Percentiles rank a stretch among this genome's conserved stretches.
Conservation (phyloP, 495 filamentous ascomycete genomes). For the Xylona heveae region DNA sequence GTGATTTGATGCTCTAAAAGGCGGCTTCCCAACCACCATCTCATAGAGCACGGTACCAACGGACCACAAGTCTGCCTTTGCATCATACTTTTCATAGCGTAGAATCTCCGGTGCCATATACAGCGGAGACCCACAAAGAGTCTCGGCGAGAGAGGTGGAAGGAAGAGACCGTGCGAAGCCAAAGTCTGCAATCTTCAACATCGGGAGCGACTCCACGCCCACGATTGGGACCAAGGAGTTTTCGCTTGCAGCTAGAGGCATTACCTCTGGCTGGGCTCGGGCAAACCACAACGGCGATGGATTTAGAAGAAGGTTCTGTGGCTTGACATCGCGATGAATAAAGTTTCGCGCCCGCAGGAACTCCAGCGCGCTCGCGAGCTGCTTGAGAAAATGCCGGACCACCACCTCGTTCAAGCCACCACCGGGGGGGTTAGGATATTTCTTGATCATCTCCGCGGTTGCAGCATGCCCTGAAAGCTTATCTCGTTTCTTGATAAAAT, state of each 20-base stretch:
- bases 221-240: constrained; percentile 59
- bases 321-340: constrained; percentile 94
- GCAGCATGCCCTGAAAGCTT: constrained; percentile 51
- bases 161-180: constrained; percentile 87
- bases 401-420: constrained; percentile 86
- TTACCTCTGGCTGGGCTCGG: constrained; percentile 22
- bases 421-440: constrained; percentile 64
- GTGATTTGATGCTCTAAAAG: constrained; percentile 82
- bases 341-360: constrained; percentile 70
- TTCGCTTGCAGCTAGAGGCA: constrained; percentile 42
- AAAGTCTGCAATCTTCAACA: constrained; percentile 95
- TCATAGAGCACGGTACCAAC: constrained; percentile 88
- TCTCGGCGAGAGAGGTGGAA: constrained; percentile 77
- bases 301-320: constrained; percentile 81
- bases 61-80: constrained; percentile 93
- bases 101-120: constrained; percentile 99
- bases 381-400: constrained; percentile 86
- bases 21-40: constrained; percentile 79
- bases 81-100: constrained; percentile 91
- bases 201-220: constrained; percentile 71
- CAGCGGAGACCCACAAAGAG: constrained; percentile 88
- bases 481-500: constrained; percentile 87
- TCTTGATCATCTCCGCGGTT: constrained; percentile 65
- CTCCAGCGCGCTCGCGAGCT: constrained; percentile 77
- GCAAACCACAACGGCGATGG: constrained; percentile 51